These are phyloP conservation scores for Leucogyrophana mollusca DNA, from an alignment of 768 basidiomycete species.

Conservation along the genomic window DNA sequence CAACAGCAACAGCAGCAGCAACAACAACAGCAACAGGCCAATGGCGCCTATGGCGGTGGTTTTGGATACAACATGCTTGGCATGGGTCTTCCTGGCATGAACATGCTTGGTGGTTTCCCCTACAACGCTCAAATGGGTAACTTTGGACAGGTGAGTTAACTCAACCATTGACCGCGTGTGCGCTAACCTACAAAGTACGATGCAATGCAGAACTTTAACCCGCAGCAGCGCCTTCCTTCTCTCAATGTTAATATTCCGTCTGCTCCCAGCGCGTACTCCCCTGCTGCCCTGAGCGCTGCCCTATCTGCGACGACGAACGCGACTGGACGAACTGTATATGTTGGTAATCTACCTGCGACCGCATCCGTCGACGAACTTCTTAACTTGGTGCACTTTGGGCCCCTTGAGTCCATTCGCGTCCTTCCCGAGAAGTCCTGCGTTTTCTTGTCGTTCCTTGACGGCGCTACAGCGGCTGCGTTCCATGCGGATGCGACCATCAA, in stretches of 20 bases:
- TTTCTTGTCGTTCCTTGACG: slow-evolving; percentile 97
- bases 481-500: slow-evolving; percentile 96
- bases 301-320: slow-evolving; percentile 57
- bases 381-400: slow-evolving; percentile 96
- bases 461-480: slow-evolving; percentile 90
- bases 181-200: slow-evolving; percentile 3
- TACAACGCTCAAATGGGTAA: slow-evolving; percentile 70
- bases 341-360: slow-evolving; percentile 92
- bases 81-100: slow-evolving; percentile 77
- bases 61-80: slow-evolving; percentile 76
- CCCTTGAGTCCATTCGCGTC: slow-evolving; percentile 91
- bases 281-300: slow-evolving; percentile 74
- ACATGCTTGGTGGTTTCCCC: slow-evolving; percentile 69
- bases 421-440: slow-evolving; percentile 97
- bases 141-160: slow-evolving; percentile 56
- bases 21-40: slow-evolving; percentile 39
- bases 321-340: slow-evolving; percentile 90
- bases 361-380: slow-evolving; percentile 98
- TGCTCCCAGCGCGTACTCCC: slow-evolving; percentile 74
- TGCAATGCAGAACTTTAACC: slow-evolving; percentile 41
- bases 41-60: slow-evolving; percentile 57
- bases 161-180: neutral
- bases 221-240: slow-evolving; percentile 56
- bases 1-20: slow-evolving; percentile 29
- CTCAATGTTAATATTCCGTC: slow-evolving; percentile 67